Evolutionary conservation across 768 basidiomycete species (phyloP).

Genomic region (Rossbeevera mucosa): DNA sequence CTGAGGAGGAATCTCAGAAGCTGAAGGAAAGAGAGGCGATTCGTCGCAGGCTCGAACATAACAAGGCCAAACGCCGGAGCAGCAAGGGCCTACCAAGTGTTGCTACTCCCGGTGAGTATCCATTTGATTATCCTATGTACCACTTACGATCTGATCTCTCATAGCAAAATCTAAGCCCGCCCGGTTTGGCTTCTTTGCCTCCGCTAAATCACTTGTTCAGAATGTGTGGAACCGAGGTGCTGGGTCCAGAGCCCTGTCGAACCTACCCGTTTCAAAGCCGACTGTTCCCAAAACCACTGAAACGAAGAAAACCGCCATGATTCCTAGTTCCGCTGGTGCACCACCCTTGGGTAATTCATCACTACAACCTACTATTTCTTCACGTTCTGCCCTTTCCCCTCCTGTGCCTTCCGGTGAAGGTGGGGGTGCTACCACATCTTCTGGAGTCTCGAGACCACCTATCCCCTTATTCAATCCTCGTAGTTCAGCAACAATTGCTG

Average conservation of each 20-base stretch:
- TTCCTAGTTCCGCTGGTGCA: conserved; percentile 21
- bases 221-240: conserved; percentile 68
- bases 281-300: conserved; percentile 8
- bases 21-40: conserved; percentile 54
- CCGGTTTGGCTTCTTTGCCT: conserved; percentile 65
- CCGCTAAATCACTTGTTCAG: conserved; percentile 65
- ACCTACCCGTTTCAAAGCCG: conserved; percentile 27
- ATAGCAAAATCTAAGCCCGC: conserved; percentile 40
- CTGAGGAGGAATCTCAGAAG: conserved; percentile 30
- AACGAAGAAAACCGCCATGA: conserved; percentile 19
- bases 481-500: conserved; percentile 16
- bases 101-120: conserved; percentile 39
- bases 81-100: conserved; percentile 50
- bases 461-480: conserved; percentile 14
- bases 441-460: conserved; percentile 20
- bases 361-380: neutral
- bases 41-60: conserved; percentile 59
- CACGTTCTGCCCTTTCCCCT: conserved; percentile 14
- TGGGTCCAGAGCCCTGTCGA: conserved; percentile 26
- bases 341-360: conserved; percentile 13
- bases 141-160: conserved; percentile 19
- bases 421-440: conserved; percentile 6
- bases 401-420: conserved; percentile 6
- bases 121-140: neutral
- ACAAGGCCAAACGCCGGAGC: conserved; percentile 65